Base-by-base conservation (phyloP, 2,329 filamentous ascomycete species). In the Chalaropsis thielavioides region DNA sequence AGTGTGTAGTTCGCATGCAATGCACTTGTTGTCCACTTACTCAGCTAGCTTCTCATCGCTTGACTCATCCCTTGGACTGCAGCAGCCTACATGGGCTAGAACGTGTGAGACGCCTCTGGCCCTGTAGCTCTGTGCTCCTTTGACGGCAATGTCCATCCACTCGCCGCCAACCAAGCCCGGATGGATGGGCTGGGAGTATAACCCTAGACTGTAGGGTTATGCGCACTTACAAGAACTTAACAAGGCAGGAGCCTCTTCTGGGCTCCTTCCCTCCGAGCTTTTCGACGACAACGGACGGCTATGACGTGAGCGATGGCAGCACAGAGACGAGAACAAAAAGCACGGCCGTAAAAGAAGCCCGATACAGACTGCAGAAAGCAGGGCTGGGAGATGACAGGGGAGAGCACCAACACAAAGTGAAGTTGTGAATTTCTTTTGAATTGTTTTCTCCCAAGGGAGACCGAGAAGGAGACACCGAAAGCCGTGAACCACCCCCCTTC, bases 311-410 rank as follows among this genome's bases (percentile, higher is more conserved):
- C 27, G 51, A 58, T 38, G 51, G 51, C 51, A 58, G 27, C 51
- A 58, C 51, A 58, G 51, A n/a, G 51, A 56, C 51, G 35, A 31
- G 17, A 35, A 58, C 51, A 35, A 35, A 27, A 35, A 58, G 51
- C 51, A 58, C 51, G 51, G 51, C 51, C 51, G 38, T 58, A 38
- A 38, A 58, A 35, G 15, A 58, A 35, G 51, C 6, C n/a, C 51
- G 11, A 58, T 27, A 58, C 51, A 58, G 51, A 58, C 51, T n/a
- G 13, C 17, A 35, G 51, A 58, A 58, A 35, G 13, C 51, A 31
- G 27, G 51, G 27, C 51, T 58, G 51, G 51, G 51, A 58, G 51
- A 58, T 58, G 51, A 58, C 51, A 58, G 51, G 51, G 51, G 51
- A 58, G 51, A 38, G 51, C 51, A 58, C 51, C 51, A 58, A 58